Evolutionary conservation across 768 basidiomycete species (phyloP).

Genomic region (Tricholoma matsutake): DNA sequence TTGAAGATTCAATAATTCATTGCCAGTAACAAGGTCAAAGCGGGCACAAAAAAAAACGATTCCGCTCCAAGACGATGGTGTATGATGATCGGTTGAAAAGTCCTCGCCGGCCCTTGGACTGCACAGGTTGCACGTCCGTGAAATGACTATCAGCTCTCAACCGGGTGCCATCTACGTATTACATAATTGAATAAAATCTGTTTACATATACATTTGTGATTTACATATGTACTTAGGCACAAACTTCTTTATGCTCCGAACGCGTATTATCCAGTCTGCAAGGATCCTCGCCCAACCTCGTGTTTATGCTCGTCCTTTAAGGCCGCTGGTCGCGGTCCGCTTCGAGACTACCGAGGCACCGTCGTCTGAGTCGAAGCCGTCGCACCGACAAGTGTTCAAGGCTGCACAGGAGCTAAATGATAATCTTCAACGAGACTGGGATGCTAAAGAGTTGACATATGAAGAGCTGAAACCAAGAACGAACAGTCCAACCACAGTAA

Average conservation of each 20-base stretch:
- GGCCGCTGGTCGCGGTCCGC: constrained; percentile 12
- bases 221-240: no score
- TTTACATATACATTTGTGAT: no score
- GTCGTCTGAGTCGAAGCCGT: constrained; percentile 21
- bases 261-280: constrained; percentile 21
- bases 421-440: constrained; percentile 70
- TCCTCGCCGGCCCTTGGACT: no score
- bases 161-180: no score
- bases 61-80: no score
- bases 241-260: constrained; percentile 24
- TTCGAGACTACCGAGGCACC: constrained; percentile 16
- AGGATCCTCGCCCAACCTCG: constrained; percentile 17
- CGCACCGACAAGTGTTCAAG: constrained; percentile 32
- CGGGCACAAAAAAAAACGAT: no score
- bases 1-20: no score
- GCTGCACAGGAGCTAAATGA: constrained; percentile 33
- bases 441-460: constrained; percentile 67
- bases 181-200: no score
- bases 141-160: no score
- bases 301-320: constrained; percentile 5
- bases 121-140: no score
- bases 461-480: constrained; percentile 81
- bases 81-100: no score
- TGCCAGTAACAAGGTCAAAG: no score
- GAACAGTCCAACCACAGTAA: constrained; percentile 66